Conservation (phyloP, 2,329 filamentous ascomycete species). For the Neonectria faginata region DNA sequence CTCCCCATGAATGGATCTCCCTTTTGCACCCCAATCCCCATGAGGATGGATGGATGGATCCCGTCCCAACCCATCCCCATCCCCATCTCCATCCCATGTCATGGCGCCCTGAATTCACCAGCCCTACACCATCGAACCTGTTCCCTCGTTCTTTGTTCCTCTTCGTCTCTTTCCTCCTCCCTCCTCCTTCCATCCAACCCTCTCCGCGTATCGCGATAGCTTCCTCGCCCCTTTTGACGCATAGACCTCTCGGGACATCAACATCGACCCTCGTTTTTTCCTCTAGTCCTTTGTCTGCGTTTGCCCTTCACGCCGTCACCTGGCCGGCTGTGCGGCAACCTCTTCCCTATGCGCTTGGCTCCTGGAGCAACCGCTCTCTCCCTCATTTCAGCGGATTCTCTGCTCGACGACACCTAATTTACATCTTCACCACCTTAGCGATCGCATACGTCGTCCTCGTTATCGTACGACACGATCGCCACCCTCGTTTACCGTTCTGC, state of each 20-base stretch:
- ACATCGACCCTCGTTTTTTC: constrained; percentile 27
- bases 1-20: constrained; percentile 16
- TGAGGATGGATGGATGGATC: constrained; percentile 17
- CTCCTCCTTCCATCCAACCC: not conserved
- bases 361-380: constrained; percentile 20
- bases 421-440: not conserved
- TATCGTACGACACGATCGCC: constrained; percentile 10
- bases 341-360: constrained; percentile 20
- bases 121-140: constrained; percentile 30
- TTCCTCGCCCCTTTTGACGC: constrained; percentile 3
- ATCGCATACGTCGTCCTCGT: constrained; percentile 7
- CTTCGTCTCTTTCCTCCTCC: constrained; percentile 9
- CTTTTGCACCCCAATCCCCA: constrained; percentile 8
- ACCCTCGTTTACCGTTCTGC: constrained; percentile 11
- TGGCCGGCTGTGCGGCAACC: constrained; percentile 27
- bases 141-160: constrained; percentile 23
- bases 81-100: constrained; percentile 29
- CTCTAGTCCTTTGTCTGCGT: constrained; percentile 29
- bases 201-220: constrained; percentile 14
- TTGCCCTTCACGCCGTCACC: constrained; percentile 29
- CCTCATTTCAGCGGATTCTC: constrained; percentile 5
- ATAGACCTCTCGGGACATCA: constrained; percentile 19
- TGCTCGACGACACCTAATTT: constrained; percentile 3
- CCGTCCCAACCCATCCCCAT: constrained; percentile 31
- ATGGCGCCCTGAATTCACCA: constrained; percentile 33